Evolutionary conservation across 345 rosid species (phyloP).

Genomic region (Anacardium occidentale): DNA sequence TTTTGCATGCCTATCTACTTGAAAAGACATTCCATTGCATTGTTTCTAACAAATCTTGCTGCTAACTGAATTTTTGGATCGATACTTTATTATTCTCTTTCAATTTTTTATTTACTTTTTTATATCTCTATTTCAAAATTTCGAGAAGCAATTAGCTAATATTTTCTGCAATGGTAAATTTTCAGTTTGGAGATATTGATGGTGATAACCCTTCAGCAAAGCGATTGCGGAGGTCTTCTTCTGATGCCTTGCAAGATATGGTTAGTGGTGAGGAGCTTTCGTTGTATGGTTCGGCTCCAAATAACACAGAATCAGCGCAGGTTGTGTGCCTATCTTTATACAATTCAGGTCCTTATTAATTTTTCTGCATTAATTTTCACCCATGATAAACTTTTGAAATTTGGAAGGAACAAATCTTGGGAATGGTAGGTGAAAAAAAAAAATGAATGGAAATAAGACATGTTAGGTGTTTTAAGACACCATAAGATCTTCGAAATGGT

Average conservation of each 20-base stretch:
- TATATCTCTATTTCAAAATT: conserved; percentile 4
- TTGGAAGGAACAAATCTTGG: not conserved
- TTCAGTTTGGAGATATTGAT: conserved; percentile 92
- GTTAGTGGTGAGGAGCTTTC: conserved; percentile 89
- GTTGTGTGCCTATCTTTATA: conserved; percentile 34
- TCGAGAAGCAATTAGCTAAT: not conserved
- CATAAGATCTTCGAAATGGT: not conserved
- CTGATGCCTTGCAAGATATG: conserved; percentile 91
- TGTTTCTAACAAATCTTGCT: conserved; percentile 6
- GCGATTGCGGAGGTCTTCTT: conserved; percentile 71
- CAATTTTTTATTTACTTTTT: not conserved
- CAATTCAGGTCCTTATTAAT: not conserved
- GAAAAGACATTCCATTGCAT: not conserved
- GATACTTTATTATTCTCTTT: not conserved
- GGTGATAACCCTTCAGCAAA: conserved; percentile 70
- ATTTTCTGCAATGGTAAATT: conserved; percentile 2
- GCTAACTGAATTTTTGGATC: not conserved
- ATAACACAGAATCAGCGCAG: conserved; percentile 82
- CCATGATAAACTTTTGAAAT: not conserved
- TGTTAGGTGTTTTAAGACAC: not conserved
- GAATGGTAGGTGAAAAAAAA: conserved; percentile 1
- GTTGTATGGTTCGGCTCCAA: conserved; percentile 71
- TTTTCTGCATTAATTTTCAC: conserved; percentile 4
- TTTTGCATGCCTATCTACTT: not conserved
- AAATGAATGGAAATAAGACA: not conserved